A percentile compares a stretch with the other conserved stretches of the same genome.
Conservation (phyloP, 352 stramenopile genomes). For the Phytophthora citricola region DNA sequence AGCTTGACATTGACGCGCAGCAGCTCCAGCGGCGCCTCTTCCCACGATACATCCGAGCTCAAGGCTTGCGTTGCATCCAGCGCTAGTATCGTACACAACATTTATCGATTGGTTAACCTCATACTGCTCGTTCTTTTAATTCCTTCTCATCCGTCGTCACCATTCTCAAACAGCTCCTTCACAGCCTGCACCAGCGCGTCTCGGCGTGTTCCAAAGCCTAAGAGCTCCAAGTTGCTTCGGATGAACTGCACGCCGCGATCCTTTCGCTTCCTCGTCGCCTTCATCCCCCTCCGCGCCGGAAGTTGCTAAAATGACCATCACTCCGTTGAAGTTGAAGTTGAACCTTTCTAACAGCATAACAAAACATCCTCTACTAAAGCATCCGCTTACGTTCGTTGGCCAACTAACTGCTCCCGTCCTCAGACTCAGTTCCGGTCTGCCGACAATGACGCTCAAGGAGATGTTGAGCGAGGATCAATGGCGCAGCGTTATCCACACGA, state of each 20-base stretch:
- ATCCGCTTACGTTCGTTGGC: constrained; percentile 12
- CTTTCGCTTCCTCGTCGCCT: constrained; percentile 22
- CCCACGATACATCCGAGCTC: constrained; percentile 25
- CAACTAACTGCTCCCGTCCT: constrained; percentile 9
- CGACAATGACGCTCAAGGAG: constrained; percentile 45
- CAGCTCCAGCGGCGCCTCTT: constrained; percentile 38
- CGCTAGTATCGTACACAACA: constrained; percentile 35
- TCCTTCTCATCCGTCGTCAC: constrained; percentile 22
- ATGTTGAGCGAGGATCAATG: constrained; percentile 70
- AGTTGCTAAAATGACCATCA: constrained; percentile 28
- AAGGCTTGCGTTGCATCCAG: constrained; percentile 63
- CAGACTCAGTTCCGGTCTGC: constrained; percentile 17
- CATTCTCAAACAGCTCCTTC: constrained; percentile 88
- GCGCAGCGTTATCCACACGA: constrained; percentile 70
- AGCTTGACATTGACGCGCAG: constrained; percentile 56
- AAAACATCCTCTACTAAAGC: constrained; percentile 3
- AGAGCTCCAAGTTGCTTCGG: constrained; percentile 68
- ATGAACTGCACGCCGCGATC: constrained; percentile 64
- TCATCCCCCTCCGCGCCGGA: constrained; percentile 6
- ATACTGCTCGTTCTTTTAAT: too few species aligned
- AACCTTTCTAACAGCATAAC: constrained; percentile 30
- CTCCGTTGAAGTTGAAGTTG: constrained; percentile 22
- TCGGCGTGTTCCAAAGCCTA: constrained; percentile 68
- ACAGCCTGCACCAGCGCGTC: constrained; percentile 77
- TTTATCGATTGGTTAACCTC: background rate